Conservation (phyloP, 306 rosid species). For the Gynostemma pentaphyllum region DNA sequence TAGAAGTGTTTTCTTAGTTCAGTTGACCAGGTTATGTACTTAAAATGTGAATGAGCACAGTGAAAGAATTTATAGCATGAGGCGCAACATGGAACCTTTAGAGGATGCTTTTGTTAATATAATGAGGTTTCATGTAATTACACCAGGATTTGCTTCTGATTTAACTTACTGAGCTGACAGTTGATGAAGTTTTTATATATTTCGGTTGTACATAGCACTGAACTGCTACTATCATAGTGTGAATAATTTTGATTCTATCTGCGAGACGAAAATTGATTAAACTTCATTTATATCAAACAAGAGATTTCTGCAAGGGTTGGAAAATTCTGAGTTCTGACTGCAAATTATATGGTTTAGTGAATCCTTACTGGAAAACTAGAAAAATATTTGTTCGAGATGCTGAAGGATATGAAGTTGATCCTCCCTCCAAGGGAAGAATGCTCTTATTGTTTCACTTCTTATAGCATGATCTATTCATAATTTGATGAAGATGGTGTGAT, state of each 20-base stretch:
- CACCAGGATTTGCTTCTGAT: not conserved
- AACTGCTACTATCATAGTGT: too few relatives aligned
- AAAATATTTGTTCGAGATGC: not conserved
- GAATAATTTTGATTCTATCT: not conserved
- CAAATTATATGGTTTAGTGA: not conserved
- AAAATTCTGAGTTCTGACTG: too few relatives aligned
- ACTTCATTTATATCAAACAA: not conserved
- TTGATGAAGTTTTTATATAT: too few relatives aligned
- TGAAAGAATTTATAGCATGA: not conserved
- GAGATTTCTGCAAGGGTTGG: not conserved
- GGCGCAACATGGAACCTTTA: not conserved
- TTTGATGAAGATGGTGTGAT: not conserved
- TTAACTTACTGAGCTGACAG: too few relatives aligned
- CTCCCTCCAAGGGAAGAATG: too few relatives aligned
- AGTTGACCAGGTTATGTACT: constrained; percentile 4
- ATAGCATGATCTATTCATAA: not conserved
- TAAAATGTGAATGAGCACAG: not conserved
- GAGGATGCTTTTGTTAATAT: not conserved
- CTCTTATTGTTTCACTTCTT: too few relatives aligned
- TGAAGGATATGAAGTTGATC: not conserved
- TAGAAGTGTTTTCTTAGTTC: not conserved
- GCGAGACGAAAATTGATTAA: not conserved
- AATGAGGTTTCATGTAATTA: not conserved
- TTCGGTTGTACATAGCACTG: too few relatives aligned
- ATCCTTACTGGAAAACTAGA: not conserved